A percentile compares a stretch with the other conserved stretches of the same genome.
These are phyloP conservation scores for Aspergillus conjunctus DNA, from an alignment of 495 filamentous ascomycete species.

Conservation along the genomic window DNA sequence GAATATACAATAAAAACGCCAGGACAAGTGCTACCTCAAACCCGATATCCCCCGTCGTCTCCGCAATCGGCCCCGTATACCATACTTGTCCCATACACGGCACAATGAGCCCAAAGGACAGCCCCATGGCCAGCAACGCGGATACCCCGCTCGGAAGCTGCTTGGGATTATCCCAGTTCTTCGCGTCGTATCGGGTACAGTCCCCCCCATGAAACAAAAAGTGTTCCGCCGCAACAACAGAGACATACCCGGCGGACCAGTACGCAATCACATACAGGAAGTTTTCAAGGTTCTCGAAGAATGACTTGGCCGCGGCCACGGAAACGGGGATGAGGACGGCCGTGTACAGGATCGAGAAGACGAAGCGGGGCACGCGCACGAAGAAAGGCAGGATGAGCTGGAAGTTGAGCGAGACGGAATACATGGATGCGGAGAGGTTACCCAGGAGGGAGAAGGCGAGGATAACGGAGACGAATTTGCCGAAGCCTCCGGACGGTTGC, in stretches of 20 bases:
- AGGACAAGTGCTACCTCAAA: conserved; percentile 59
- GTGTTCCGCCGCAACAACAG: conserved; percentile 52
- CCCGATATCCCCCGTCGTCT: conserved; percentile 58
- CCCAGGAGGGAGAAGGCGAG: conserved; percentile 55
- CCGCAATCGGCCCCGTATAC: conserved; percentile 56
- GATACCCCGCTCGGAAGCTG: conserved; percentile 50
- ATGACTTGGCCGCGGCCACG: conserved; percentile 51
- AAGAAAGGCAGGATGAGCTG: conserved; percentile 54
- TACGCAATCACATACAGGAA: conserved; percentile 58
- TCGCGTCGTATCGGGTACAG: conserved; percentile 42
- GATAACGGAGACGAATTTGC: conserved; percentile 57
- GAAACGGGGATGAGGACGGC: conserved; percentile 55
- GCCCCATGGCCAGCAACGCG: conserved; percentile 40
- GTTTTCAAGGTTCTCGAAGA: conserved; percentile 55
- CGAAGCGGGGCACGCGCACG: conserved; percentile 50
- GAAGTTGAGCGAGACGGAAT: conserved; percentile 57
- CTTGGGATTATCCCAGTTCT: conserved; percentile 49
- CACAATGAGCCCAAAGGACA: conserved; percentile 44
- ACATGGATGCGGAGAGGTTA: conserved; percentile 46
- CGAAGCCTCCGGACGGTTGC: conserved; percentile 53
- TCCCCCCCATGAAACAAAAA: conserved; percentile 42
- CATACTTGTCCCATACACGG: conserved; percentile 59
- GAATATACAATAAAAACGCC: conserved; percentile 46
- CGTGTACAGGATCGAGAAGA: conserved; percentile 53
- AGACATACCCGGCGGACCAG: conserved; percentile 57